Conservation (phyloP, 306 rosid genomes). For the Gillenia trifoliata region DNA sequence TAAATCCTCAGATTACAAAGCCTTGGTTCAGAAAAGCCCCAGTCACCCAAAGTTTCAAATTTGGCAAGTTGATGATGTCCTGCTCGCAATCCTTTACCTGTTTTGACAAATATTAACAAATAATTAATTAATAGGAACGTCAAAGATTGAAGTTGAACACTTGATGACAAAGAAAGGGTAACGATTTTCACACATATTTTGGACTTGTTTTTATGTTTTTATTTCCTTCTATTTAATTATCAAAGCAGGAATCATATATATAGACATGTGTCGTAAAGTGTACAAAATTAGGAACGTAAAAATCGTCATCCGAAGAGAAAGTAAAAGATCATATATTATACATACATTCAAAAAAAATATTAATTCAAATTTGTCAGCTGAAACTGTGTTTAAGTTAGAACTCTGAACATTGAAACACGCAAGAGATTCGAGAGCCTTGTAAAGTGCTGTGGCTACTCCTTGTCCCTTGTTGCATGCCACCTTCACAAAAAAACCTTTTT, state of each 20-base stretch:
- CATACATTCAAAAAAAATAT: conserved; percentile 60
- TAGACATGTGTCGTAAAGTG: too few relatives aligned
- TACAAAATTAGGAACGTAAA: neutral
- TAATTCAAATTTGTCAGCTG: conserved; percentile 44
- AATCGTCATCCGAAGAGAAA: neutral
- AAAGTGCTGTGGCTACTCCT: conserved; percentile 60
- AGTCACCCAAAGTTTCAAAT: conserved; percentile 86
- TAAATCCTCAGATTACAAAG: conserved; percentile 28
- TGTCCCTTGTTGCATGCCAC: conserved; percentile 57
- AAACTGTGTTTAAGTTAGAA: conserved; percentile 61
- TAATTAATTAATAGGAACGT: neutral
- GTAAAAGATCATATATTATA: neutral
- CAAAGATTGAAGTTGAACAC: neutral
- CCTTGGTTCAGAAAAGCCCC: conserved; percentile 83
- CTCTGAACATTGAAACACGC: conserved; percentile 53
- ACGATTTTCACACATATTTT: too few relatives aligned
- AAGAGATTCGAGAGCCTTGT: conserved; percentile 75
- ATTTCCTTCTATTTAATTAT: too few relatives aligned
- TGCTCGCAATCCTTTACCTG: conserved; percentile 56
- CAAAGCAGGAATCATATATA: neutral
- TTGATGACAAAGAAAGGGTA: neutral
- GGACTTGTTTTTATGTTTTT: too few relatives aligned
- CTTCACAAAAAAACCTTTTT: conserved; percentile 66
- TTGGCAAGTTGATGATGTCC: conserved; percentile 58
- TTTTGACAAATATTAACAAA: neutral